Evolutionary conservation across 306 rosid genomes (phyloP), one percentile per base, ranked within the genome.

Genomic region (Cucurbita argyrosperma): DNA sequence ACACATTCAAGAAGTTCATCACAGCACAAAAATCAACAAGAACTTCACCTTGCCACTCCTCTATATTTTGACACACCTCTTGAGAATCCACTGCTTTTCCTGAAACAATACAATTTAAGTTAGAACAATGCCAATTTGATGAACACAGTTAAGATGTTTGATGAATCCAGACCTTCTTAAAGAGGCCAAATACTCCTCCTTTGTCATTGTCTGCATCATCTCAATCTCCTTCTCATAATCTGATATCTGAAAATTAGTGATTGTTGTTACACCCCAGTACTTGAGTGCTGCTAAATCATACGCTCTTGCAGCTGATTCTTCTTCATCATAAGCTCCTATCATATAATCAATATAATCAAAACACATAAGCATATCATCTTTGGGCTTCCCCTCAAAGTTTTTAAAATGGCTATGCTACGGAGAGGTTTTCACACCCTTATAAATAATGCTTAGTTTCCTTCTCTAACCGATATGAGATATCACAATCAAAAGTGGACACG

Each of bases 51-150:
- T 87, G 96, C 98, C 43, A 92, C 96, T 40, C 98, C 96, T 43
- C 96, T 88, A 55, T 90, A 92, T 82, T 88, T 92, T 3, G 96
- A 92, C 67, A 92, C 96, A 14, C 98, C 98, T 77, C 98, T 92
- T 69, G 98, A 92, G 79, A 92, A 92, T 50, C 98, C 98, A 82
- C 96, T 90, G 83, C 98, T 92, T 76, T 86, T 90, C 77, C 97
- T 89, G 86, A 68, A 74, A 30, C 35, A 30, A 30, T 30, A 30
- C 35, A 30, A 30, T 30, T 30, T 2, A 30, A 30, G 35, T 30
- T 30, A 30, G 1, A 30, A 30, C 35, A 30, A 30, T 2, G 35
- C 35, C 35, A 30, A 3, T 30, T 30, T 30, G 35, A 30, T 30
- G 4, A 30, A 2, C 35, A 30, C 35, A 30, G 35, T 30, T 2